Evolutionary conservation across 1,139 yeast genomes (phyloP), one percentile per base, ranked within the genome.

Genomic region (Debaryomyces singareniensis): DNA sequence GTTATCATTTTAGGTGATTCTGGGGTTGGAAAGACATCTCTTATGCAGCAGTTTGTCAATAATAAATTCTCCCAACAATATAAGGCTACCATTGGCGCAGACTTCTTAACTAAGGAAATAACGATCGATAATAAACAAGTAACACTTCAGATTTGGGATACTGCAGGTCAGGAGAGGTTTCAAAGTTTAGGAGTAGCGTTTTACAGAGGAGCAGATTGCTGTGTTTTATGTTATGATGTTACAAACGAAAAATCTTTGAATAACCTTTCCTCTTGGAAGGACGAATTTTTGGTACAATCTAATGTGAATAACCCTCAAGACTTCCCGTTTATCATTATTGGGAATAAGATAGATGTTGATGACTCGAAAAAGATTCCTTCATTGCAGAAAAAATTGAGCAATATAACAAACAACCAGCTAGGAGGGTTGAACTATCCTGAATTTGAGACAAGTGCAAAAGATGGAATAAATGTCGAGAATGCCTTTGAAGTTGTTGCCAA

Each of bases 1-100:
- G 95, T 91, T 37, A 91, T 91, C 55, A 87, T 91, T 35, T 71
- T 91, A 35, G 98, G 98, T 26, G 98, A 91, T 56, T 84, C 96
- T 4, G 98, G 97, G 30, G 98, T 91, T 30, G 98, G 98, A 15
- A 91, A 91, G 66, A 91, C 98, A 15, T 87, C 96, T 4, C 67
- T 91, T 47, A 89, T 91, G 79, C 96, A 89, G 55, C 95, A 91
- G 55, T 91, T 87, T 60, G 96, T 91, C 43, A 87, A 87, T 60
- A 87, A 84, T 52, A 91, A 89, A 67, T 91, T 91, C 60, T 79
- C 91, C 29, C 93, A 89, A 43, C 97, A 91, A 54, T 91, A 91
- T 59, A 91, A 91, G 54, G 97, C 98, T 16, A 91, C 98, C 13
- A 91, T 91, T 43, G 98, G 98, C 5, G 98, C 97, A 3, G 98